A percentile compares a stretch with the other conserved stretches of the same genome.
Conservation (phyloP, 2,329 filamentous ascomycete genomes). For the Aspergillus sclerotialis region DNA sequence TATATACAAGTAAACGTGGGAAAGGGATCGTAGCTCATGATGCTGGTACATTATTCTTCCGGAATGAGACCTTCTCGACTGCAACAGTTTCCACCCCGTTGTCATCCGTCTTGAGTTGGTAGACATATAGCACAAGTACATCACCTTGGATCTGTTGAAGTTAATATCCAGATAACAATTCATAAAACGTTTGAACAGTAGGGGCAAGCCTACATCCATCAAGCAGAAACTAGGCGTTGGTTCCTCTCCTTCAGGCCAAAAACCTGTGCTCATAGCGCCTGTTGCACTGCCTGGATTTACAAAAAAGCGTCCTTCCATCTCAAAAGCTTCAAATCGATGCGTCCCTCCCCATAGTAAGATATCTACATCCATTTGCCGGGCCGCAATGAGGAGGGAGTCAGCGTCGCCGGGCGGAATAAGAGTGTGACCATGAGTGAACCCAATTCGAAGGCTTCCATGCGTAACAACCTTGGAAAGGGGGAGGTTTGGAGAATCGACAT, state of each 20-base stretch:
- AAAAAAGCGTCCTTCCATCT: conserved; percentile 66
- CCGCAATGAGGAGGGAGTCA: conserved; percentile 60
- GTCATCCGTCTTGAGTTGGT: conserved; percentile 71
- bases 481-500: conserved; percentile 59
- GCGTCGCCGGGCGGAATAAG: conserved; percentile 61
- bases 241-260: conserved; percentile 57
- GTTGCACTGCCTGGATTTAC: conserved; percentile 64
- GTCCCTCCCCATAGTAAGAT: conserved; percentile 63
- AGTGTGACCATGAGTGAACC: conserved; percentile 65
- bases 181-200: not conserved
- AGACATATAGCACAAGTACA: conserved; percentile 91
- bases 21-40: conserved; percentile 34
- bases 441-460: conserved; percentile 61
- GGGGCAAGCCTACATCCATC: conserved; percentile 73
- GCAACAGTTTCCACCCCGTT: conserved; percentile 72
- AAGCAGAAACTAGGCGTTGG: conserved; percentile 87
- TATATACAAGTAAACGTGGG: conserved; percentile 24
- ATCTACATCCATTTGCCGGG: conserved; percentile 65
- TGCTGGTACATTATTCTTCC: conserved; percentile 61
- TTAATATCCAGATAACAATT: conserved; percentile 8
- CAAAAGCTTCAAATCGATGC: conserved; percentile 64
- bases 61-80: conserved; percentile 81
- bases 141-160: conserved; percentile 77
- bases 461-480: conserved; percentile 63
- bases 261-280: conserved; percentile 56